phyloP scores from a whole-genome alignment of 2,329 filamentous ascomycete species.

The Dendryphion nanum region DNA sequence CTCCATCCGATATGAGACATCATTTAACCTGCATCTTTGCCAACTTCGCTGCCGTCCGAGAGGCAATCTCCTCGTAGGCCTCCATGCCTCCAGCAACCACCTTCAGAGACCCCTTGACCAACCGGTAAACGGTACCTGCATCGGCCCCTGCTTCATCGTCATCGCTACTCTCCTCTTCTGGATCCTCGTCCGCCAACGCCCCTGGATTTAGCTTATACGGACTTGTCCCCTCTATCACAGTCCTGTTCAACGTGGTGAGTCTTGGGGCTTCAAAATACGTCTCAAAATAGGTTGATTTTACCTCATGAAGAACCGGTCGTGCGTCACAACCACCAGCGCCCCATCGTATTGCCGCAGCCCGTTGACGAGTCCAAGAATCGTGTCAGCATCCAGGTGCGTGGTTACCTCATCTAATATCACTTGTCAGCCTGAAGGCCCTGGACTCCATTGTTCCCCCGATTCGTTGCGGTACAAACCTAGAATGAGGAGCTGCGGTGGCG shows the following conservation, averaged over 20 bases:
- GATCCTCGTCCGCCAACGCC: slow-evolving; percentile 39
- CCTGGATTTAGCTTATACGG: slow-evolving; percentile 37
- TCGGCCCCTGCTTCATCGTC: slow-evolving; percentile 49
- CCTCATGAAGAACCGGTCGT: slow-evolving; percentile 79
- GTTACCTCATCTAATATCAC: slow-evolving; percentile 66
- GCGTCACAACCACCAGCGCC: slow-evolving; percentile 73
- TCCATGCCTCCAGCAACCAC: slow-evolving; percentile 39
- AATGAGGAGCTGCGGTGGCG: slow-evolving; percentile 68
- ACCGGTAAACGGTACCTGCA: slow-evolving; percentile 35
- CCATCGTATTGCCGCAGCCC: slow-evolving; percentile 69
- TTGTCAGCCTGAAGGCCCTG: neutral
- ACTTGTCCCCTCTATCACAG: slow-evolving; percentile 64
- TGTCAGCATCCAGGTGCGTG: slow-evolving; percentile 82
- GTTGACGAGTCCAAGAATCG: slow-evolving; percentile 67
- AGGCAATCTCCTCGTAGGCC: slow-evolving; percentile 38
- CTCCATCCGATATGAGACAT: too few relatives aligned
- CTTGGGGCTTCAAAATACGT: too few relatives aligned
- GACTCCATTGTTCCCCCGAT: too few relatives aligned
- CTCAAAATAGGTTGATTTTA: slow-evolving; percentile 10
- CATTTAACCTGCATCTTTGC: slow-evolving; percentile 9
- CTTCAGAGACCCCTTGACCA: slow-evolving; percentile 34
- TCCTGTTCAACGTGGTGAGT: too few relatives aligned
- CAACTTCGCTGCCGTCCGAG: slow-evolving; percentile 26
- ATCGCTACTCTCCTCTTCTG: slow-evolving; percentile 42
- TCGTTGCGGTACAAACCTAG: slow-evolving; percentile 39